These are phyloP conservation scores for Kodamaea hsintzibuensis DNA, from an alignment of 805 yeast species.

Conservation along the genomic window DNA sequence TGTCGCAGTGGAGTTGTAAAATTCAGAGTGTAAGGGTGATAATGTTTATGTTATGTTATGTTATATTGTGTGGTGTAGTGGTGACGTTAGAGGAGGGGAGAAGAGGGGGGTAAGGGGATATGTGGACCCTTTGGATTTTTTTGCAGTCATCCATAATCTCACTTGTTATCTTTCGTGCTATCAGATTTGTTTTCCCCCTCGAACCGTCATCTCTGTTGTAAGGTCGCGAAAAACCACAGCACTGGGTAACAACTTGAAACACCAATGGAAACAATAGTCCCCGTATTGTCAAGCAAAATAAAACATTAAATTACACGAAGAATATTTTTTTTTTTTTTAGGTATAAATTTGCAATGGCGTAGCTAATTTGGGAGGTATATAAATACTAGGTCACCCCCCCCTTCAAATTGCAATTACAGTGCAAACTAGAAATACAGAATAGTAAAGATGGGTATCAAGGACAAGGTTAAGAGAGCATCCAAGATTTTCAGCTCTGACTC, in stretches of 20 bases:
- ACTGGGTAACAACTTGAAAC: conserved; percentile 1
- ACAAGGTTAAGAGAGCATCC: conserved; percentile 40
- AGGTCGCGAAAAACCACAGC: conserved; percentile 1
- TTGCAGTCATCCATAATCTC: not conserved
- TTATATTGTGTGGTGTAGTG: too few species aligned
- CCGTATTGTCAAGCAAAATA: conserved; percentile 4
- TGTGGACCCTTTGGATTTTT: not conserved
- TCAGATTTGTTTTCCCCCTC: not conserved
- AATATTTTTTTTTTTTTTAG: conserved; percentile 8
- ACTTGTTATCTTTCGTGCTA: not conserved
- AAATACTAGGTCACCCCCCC: conserved; percentile 7
- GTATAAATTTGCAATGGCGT: not conserved
- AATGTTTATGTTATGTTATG: too few species aligned
- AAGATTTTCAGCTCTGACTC: conserved; percentile 32
- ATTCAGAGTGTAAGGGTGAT: too few species aligned
- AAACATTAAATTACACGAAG: conserved; percentile 10
- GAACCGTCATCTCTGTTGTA: not conserved
- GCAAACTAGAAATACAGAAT: not conserved
- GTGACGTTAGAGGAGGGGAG: too few species aligned
- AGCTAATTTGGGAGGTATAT: conserved; percentile 2
- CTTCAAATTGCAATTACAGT: not conserved
- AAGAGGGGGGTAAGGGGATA: too few species aligned
- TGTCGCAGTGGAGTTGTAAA: too few species aligned
- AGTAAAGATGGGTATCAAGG: conserved; percentile 36
- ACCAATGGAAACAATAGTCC: conserved; percentile 1